A percentile compares a stretch with the other conserved stretches of the same genome.
Evolutionary conservation across 805 yeast genomes (phyloP).

Genomic region (Saccharomycopsis fibuligera): DNA sequence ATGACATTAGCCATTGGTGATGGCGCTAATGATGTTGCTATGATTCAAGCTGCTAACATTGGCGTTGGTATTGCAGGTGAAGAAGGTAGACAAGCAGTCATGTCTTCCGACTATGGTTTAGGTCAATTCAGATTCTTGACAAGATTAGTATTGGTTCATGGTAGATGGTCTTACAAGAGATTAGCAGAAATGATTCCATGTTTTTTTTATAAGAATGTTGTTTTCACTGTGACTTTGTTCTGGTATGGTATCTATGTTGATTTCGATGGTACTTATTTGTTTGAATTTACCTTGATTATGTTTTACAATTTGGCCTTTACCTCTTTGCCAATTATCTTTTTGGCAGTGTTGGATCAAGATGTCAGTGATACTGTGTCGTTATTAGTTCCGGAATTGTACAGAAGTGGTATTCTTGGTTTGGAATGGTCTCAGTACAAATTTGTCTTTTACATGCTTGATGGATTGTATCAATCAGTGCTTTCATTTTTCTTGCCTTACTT

Average conservation of each 20-base stretch:
- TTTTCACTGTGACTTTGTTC: constrained; percentile 66
- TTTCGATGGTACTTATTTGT: constrained; percentile 72
- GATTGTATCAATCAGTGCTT: constrained; percentile 63
- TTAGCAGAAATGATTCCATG: constrained; percentile 74
- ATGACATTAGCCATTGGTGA: constrained; percentile 82
- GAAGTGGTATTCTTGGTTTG: constrained; percentile 55
- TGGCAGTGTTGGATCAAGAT: constrained; percentile 74
- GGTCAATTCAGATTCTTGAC: constrained; percentile 71
- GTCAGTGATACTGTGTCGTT: constrained; percentile 59
- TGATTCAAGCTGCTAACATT: constrained; percentile 81
- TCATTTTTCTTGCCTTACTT: constrained; percentile 65
- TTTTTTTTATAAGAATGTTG: constrained; percentile 70
- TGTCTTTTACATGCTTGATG: constrained; percentile 59
- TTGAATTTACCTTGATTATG: constrained; percentile 72
- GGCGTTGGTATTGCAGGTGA: constrained; percentile 87
- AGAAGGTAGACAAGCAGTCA: constrained; percentile 82
- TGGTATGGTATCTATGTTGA: constrained; percentile 68
- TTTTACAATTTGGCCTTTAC: constrained; percentile 78
- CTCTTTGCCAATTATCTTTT: constrained; percentile 66
- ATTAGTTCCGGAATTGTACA: constrained; percentile 64
- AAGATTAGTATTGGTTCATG: constrained; percentile 65
- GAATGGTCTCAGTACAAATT: constrained; percentile 61
- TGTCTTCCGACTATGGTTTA: constrained; percentile 79
- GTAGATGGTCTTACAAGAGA: constrained; percentile 77
- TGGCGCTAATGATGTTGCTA: constrained; percentile 83